Conservation (phyloP, 2,329 filamentous ascomycete species). For the Aspergillus hiratsukae region DNA sequence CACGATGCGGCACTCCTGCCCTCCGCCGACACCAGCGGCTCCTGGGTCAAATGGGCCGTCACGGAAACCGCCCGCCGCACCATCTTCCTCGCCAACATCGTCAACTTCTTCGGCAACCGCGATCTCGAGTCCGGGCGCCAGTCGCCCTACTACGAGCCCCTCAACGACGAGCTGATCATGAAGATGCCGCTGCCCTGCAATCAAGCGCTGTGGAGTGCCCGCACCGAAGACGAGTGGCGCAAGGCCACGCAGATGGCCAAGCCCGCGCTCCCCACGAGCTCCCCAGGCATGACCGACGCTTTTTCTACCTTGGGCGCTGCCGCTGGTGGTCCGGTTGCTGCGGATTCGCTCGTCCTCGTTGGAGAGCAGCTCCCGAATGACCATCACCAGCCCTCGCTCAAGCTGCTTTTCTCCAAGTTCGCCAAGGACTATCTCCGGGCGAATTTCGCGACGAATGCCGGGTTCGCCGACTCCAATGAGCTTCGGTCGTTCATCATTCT, state of each 20-base stretch:
- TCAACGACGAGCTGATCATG: conserved; percentile 17
- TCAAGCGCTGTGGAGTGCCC: conserved; percentile 12
- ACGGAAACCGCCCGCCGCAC: conserved; percentile 18
- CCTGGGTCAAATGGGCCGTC: conserved; percentile 9
- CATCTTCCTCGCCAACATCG: conserved; percentile 19
- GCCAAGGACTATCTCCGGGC: conserved; percentile 11
- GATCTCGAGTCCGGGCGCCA: conserved; percentile 8
- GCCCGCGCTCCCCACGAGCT: not conserved
- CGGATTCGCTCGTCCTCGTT: not conserved
- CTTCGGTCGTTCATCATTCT: conserved; percentile 15
- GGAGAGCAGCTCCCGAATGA: not conserved
- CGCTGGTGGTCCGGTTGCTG: not conserved
- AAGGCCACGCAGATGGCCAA: conserved; percentile 2
- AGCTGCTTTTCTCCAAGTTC: conserved; percentile 10
- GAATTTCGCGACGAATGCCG: conserved; percentile 1
- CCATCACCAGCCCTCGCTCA: conserved; percentile 2
- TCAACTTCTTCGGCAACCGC: conserved; percentile 16
- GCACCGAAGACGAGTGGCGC: conserved; percentile 14
- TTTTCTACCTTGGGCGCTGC: not conserved
- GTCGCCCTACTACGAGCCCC: conserved; percentile 19
- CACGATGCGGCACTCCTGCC: conserved; percentile 6
- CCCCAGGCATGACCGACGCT: not conserved
- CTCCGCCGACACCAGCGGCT: not conserved
- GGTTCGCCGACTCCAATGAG: conserved; percentile 15
- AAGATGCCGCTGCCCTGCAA: conserved; percentile 19